Evolutionary conservation across 352 stramenopile species (phyloP), one percentile per base, ranked within the genome.

Genomic region (Phytophthora constricta): DNA sequence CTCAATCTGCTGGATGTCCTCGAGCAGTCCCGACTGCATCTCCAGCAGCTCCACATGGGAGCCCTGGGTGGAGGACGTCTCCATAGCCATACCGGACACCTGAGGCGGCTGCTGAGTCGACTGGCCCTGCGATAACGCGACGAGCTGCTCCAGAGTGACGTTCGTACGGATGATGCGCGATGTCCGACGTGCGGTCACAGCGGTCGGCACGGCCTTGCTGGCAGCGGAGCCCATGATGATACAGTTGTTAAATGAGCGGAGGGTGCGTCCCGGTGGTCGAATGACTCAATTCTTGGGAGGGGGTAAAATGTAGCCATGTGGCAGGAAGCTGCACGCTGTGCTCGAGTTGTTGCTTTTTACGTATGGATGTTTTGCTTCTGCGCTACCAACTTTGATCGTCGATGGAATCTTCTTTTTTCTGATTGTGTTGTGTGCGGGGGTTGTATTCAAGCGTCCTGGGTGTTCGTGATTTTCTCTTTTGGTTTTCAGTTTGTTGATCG

Each of bases 21-120:
- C 60, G 42, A 90, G 48, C 56, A 92, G 50, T 25, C 79, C 58
- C 3, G 62, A 25, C 56, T 80, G 76, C 84, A 92, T 90, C 67
- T 92, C 84, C 46, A 87, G 56, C 16, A 90, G 55, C 41, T 86
- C 68, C 20, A 70, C 39, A 0, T 31, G 20, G 1, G 55, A 54
- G 47, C 66, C 58, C 13, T 64, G 45, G 16, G 64, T 42, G 49
- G 83, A 51, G 17, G 46, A 64, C n/a, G 68, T 72, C 31, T 80
- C 71, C 1, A 74, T 49, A 16, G 76, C 50, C n/a, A 34, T 42
- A 9, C 28, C 52, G 0, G 33, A n/a, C 7, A 51, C 25, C 17
- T 43, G 39, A 9, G 61, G 8, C 13, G 53, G 46, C 16, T 60
- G 46, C 16, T 60, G 50, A 4, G 41, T 23, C 13, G 31, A 7